These are phyloP conservation scores for Posidonia australis DNA, from an alignment of 106 monocot species.

Conservation along the genomic window DNA sequence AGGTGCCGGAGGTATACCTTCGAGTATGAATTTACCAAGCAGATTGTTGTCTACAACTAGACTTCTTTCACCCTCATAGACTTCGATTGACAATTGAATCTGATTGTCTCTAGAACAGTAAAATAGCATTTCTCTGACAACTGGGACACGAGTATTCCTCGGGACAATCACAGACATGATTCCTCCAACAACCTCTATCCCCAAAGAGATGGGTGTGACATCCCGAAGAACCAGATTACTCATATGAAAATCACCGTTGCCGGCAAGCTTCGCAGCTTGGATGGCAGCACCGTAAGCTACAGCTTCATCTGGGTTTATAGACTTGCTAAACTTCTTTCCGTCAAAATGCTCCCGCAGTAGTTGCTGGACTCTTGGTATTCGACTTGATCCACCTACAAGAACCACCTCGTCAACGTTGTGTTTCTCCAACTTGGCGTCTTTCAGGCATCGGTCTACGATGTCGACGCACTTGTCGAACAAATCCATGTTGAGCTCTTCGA, in stretches of 20 bases:
- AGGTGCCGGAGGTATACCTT: slow-evolving; percentile 56
- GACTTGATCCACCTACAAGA: not conserved
- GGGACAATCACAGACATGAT: slow-evolving; percentile 2
- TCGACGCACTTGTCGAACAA: not conserved
- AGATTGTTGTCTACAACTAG: slow-evolving; percentile 8
- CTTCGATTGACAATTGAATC: slow-evolving; percentile 39
- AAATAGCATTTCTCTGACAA: slow-evolving; percentile 47
- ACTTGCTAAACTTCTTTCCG: slow-evolving; percentile 17
- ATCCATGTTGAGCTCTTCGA: too few relatives aligned
- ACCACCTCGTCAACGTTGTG: not conserved
- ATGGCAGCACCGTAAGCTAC: slow-evolving; percentile 14
- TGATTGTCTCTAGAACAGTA: slow-evolving; percentile 45
- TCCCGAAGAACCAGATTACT: not conserved
- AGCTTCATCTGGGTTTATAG: slow-evolving; percentile 5
- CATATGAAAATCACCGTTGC: not conserved
- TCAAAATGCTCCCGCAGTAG: slow-evolving; percentile 18
- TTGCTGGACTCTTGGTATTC: not conserved
- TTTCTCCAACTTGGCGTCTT: not conserved
- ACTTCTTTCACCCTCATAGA: slow-evolving; percentile 28
- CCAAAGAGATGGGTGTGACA: not conserved
- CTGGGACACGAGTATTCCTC: slow-evolving; percentile 47
- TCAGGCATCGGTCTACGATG: not conserved
- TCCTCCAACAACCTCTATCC: not conserved
- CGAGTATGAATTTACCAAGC: slow-evolving; percentile 50
- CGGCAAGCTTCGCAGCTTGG: slow-evolving; percentile 10